Evolutionary conservation across 1,284 basidiomycete genomes (phyloP).

Genomic region (Microbotryomycetes sp.): DNA sequence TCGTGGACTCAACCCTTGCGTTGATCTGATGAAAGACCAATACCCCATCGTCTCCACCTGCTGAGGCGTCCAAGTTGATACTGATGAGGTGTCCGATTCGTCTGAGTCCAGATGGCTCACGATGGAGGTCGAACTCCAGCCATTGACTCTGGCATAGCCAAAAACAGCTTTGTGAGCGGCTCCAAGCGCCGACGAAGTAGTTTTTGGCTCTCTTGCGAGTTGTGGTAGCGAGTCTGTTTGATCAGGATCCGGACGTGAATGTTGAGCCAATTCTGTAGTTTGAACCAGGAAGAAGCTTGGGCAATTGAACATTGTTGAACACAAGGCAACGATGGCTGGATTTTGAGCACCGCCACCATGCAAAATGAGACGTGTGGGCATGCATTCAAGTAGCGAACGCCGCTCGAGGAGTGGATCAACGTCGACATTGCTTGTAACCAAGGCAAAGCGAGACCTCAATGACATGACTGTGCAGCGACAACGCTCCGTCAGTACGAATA

Average conservation of each 20-base stretch:
- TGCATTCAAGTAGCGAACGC: not conserved
- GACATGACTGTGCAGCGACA: not conserved
- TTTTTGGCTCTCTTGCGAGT: not conserved
- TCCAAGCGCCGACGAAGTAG: conserved; percentile 15
- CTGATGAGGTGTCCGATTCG: not conserved
- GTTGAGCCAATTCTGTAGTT: not conserved
- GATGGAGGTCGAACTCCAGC: not conserved
- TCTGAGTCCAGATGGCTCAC: not conserved
- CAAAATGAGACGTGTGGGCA: conserved; percentile 18
- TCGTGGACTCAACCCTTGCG: not conserved
- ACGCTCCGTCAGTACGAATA: too few relatives aligned
- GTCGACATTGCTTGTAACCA: not conserved
- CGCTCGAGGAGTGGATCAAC: conserved; percentile 11
- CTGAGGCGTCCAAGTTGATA: not conserved
- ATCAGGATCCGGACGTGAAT: not conserved
- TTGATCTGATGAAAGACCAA: not conserved
- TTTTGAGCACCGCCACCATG: conserved; percentile 10
- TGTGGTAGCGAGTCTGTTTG: not conserved
- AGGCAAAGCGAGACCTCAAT: not conserved
- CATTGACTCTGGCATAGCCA: not conserved
- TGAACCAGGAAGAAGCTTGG: conserved; percentile 4
- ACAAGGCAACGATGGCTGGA: conserved; percentile 12
- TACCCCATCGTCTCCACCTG: not conserved
- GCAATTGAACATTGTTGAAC: conserved; percentile 17
- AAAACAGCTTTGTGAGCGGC: conserved; percentile 28